A percentile compares a stretch with the other conserved stretches of the same genome.
phyloP scores from a whole-genome alignment of 1,139 yeast species.

The Yarrowia galli region DNA sequence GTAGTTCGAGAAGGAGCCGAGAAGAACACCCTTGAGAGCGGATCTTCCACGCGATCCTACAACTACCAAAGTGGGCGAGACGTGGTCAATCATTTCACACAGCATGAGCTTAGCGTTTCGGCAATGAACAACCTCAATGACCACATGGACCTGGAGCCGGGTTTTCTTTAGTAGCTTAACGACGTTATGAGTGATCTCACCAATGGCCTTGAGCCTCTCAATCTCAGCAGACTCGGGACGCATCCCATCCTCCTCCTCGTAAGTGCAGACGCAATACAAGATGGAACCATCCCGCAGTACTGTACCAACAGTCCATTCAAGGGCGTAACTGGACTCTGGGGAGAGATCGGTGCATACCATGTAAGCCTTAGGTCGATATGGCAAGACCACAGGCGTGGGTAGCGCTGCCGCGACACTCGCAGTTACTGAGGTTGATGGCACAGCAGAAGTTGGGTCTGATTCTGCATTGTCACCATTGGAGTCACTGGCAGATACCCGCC shows the following conservation, averaged over 20 bases:
- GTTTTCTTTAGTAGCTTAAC: constrained; percentile 69
- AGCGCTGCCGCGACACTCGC: constrained; percentile 15
- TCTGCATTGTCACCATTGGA: neutral
- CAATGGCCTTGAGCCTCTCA: constrained; percentile 64
- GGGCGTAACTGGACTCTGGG: constrained; percentile 83
- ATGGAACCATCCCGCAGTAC: constrained; percentile 86
- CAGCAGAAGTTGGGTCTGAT: neutral
- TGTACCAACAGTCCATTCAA: constrained; percentile 91
- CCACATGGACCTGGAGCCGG: constrained; percentile 78
- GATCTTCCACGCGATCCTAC: constrained; percentile 82
- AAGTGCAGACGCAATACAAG: constrained; percentile 77
- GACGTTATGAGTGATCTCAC: constrained; percentile 65
- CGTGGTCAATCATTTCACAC: constrained; percentile 80
- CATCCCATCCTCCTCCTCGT: constrained; percentile 64
- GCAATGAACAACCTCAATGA: constrained; percentile 79
- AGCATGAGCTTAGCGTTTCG: constrained; percentile 87
- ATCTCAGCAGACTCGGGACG: constrained; percentile 47
- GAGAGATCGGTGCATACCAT: constrained; percentile 82
- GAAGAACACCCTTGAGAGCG: constrained; percentile 76
- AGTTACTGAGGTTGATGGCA: constrained; percentile 17
- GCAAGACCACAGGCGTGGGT: constrained; percentile 11
- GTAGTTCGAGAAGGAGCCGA: constrained; percentile 79
- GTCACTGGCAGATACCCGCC: neutral
- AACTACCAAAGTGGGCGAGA: constrained; percentile 82
- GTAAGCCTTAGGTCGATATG: constrained; percentile 65